Conservation (phyloP, 2,329 filamentous ascomycete species). For the Pseudogymnoascus sp. region DNA sequence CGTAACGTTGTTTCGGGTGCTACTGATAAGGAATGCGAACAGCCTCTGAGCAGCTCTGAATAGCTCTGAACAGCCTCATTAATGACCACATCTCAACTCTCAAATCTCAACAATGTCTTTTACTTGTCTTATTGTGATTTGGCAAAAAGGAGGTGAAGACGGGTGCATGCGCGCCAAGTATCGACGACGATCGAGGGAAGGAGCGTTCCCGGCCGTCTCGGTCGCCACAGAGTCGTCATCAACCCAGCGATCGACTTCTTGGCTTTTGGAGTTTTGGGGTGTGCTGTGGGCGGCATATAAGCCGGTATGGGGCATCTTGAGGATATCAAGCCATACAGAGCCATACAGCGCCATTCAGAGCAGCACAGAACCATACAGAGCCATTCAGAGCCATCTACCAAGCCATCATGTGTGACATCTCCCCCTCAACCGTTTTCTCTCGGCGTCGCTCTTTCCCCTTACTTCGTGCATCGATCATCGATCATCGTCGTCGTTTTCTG, state of each 20-base stretch:
- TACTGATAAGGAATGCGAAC: neutral
- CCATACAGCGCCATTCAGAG: neutral
- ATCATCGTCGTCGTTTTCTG: neutral
- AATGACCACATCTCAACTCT: neutral
- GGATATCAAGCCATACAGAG: neutral
- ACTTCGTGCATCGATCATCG: neutral
- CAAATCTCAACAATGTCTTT: constrained; percentile 2
- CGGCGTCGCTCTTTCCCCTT: constrained; percentile 1
- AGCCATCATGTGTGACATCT: neutral
- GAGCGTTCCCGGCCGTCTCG: neutral
- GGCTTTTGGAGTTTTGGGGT: neutral
- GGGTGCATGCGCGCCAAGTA: neutral
- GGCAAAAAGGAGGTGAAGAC: neutral
- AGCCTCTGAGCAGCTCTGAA: neutral
- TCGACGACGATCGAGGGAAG: neutral
- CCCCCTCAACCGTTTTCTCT: constrained; percentile 1
- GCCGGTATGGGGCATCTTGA: neutral
- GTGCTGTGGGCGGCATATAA: neutral
- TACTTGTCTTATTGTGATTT: neutral
- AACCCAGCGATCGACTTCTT: neutral
- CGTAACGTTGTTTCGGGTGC: neutral
- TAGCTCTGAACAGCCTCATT: neutral
- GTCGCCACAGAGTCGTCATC: constrained; percentile 1
- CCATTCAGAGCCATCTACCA: neutral
- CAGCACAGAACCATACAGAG: neutral